Evolutionary conservation across 179 eudicot genomes (phyloP), one percentile per base, ranked within the genome.

Genomic region (Amaranthus tricolor): DNA sequence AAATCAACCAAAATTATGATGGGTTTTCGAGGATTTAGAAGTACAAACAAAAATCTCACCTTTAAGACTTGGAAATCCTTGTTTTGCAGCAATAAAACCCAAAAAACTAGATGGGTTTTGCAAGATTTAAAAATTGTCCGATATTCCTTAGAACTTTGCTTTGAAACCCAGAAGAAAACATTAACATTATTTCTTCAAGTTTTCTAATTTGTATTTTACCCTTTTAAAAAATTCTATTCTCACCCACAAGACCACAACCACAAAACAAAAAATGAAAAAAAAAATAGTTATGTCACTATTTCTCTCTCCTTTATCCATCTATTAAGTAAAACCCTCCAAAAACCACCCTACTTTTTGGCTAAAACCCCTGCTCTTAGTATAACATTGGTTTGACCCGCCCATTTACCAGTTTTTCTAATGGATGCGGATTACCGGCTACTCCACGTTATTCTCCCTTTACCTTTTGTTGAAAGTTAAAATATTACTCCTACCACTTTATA

Each of bases 351-450:
- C 71, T 9, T 72, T 66, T 73, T 60, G 67, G 80, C 80, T 84
- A 80, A 87, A 84, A 81, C 93, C 92, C 88, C 87, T 78, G 53
- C 68, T 71, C 60, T 72, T 78, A 71, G 21, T 77, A 76, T 79
- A 79, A 82, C 84, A 76, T 70, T 31, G 40, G 40, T 78, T 78
- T 77, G 78, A 75, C 79, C 69, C 78, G 40, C 40, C 40, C 40
- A 31, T 31, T 31, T 31, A 31, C 40, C 40, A 31, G 3, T 31
- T 31, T 31, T 31, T 31, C 3, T 31, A 2, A 31, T 31, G 40
- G 40, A 31, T 31, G 40, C 40, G 3, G 40, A 31, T 2, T 40
- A 57, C 59, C 31, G 3, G 70, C 59, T 14, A 83, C 88, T 14
- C 56, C 56, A 62, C 66, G 21, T 20, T 5, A 58, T 58, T 66